Percentiles rank a stretch among this genome's conserved stretches.
Evolutionary conservation across 129 eudicot species (phyloP).

Genomic region (Heracleum sosnowskyi): DNA sequence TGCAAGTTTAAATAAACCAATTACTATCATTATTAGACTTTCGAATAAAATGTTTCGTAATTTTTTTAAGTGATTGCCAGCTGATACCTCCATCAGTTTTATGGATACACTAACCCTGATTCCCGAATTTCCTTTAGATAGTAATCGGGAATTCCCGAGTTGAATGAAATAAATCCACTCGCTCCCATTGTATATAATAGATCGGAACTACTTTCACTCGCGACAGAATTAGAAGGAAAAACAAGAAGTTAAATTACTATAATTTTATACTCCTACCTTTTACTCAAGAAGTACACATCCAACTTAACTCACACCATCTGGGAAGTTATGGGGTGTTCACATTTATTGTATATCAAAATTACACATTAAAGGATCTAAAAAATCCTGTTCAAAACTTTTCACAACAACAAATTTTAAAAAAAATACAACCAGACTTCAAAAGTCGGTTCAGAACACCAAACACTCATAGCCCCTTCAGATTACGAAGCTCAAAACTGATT

Average conservation of each 20-base stretch:
- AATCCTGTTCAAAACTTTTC: background rate
- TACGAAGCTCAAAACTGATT: background rate
- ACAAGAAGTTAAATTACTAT: no score
- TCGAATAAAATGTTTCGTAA: background rate
- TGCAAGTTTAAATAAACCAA: background rate
- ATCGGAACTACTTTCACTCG: no score
- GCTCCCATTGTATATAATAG: no score
- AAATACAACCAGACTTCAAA: background rate
- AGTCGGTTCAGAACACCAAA: background rate
- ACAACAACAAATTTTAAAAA: background rate
- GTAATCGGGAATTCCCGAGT: no score
- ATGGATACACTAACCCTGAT: no score
- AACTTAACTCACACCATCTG: background rate
- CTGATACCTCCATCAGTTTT: background rate
- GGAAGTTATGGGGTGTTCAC: background rate
- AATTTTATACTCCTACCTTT: no score
- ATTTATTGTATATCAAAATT: background rate
- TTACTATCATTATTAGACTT: background rate
- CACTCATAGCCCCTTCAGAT: background rate
- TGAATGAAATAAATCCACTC: no score
- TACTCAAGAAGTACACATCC: background rate
- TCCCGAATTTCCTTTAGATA: no score
- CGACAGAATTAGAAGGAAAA: no score
- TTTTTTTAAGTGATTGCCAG: background rate
- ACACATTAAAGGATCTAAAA: background rate